phyloP scores from a whole-genome alignment of 2,329 filamentous ascomycete genomes.

The Talaromyces rugulosus region DNA sequence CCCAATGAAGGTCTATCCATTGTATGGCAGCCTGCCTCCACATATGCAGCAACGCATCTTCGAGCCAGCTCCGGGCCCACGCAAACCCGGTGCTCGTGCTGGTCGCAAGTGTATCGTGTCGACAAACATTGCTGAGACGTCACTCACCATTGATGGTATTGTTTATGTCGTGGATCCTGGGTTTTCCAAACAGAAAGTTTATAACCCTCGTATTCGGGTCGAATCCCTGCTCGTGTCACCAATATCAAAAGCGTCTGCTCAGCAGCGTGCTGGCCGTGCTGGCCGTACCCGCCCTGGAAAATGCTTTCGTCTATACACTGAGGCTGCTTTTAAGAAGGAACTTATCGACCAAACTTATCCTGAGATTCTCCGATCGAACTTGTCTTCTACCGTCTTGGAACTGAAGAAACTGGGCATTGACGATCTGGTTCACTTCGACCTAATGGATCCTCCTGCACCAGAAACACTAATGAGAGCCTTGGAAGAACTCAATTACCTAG shows the following conservation, averaged over 20 bases:
- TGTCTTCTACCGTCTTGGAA: slow-evolving; percentile 91
- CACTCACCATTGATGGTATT: slow-evolving; percentile 95
- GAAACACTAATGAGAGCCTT: slow-evolving; percentile 98
- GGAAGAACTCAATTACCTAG: slow-evolving; percentile 95
- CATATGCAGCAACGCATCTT: slow-evolving; percentile 95
- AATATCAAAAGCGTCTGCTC: slow-evolving; percentile 94
- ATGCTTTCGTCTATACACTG: slow-evolving; percentile 95
- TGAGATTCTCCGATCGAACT: slow-evolving; percentile 89
- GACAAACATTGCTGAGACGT: slow-evolving; percentile 97
- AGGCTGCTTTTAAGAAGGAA: slow-evolving; percentile 94
- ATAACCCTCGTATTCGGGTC: slow-evolving; percentile 93
- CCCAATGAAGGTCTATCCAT: slow-evolving; percentile 82
- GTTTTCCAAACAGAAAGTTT: slow-evolving; percentile 99
- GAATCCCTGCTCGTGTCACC: slow-evolving; percentile 96
- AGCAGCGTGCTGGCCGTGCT: slow-evolving; percentile 96
- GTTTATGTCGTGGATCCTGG: slow-evolving; percentile 99
- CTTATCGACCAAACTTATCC: slow-evolving; percentile 96
- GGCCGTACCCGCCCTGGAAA: slow-evolving; percentile 98
- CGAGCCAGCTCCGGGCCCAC: slow-evolving; percentile 73
- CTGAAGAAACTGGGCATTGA: slow-evolving; percentile 95
- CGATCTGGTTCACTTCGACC: slow-evolving; percentile 94
- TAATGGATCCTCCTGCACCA: slow-evolving; percentile 96
- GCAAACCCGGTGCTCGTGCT: slow-evolving; percentile 70
- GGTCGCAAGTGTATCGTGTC: slow-evolving; percentile 93
- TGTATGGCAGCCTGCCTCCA: slow-evolving; percentile 90